Evolutionary conservation across 495 filamentous ascomycete species (phyloP).

Genomic region (Penicillium alfredii): DNA sequence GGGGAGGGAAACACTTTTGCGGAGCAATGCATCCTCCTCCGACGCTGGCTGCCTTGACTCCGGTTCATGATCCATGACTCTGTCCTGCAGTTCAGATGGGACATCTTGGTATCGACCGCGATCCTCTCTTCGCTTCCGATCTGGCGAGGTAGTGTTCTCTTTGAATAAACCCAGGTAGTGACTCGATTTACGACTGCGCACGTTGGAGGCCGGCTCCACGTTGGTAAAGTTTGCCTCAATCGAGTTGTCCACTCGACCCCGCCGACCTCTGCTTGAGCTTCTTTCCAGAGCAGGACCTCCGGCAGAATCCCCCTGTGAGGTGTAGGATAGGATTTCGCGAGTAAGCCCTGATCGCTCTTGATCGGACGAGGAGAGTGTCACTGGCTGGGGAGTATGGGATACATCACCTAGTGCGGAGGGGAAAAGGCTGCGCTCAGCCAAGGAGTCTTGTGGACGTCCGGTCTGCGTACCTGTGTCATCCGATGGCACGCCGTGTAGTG

Average conservation of each 20-base stretch:
- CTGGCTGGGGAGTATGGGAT: constrained; percentile 15
- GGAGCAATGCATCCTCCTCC: constrained; percentile 19
- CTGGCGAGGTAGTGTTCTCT: constrained; percentile 64
- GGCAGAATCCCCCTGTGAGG: constrained; percentile 12
- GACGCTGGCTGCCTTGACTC: not conserved
- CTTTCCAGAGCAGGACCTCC: constrained; percentile 23
- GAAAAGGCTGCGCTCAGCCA: constrained; percentile 23
- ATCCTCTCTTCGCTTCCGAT: constrained; percentile 40
- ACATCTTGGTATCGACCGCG: constrained; percentile 27
- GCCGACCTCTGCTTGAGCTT: constrained; percentile 40
- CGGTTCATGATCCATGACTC: constrained; percentile 13
- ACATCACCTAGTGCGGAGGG: constrained; percentile 31
- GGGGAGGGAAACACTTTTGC: constrained; percentile 33
- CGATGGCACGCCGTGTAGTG: constrained; percentile 14
- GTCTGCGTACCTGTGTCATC: constrained; percentile 22
- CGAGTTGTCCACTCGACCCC: constrained; percentile 64
- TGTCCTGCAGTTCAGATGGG: constrained; percentile 9
- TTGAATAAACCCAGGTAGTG: constrained; percentile 91
- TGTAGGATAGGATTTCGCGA: constrained; percentile 16
- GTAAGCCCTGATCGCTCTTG: constrained; percentile 14
- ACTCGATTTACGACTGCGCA: constrained; percentile 87
- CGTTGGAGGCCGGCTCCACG: constrained; percentile 63
- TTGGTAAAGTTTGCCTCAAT: constrained; percentile 76
- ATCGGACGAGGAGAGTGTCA: constrained; percentile 13
- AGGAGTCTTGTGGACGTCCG: constrained; percentile 14